Evolutionary conservation across 306 rosid genomes (phyloP), one percentile per base, ranked within the genome.

Genomic region (Fagus sylvatica): DNA sequence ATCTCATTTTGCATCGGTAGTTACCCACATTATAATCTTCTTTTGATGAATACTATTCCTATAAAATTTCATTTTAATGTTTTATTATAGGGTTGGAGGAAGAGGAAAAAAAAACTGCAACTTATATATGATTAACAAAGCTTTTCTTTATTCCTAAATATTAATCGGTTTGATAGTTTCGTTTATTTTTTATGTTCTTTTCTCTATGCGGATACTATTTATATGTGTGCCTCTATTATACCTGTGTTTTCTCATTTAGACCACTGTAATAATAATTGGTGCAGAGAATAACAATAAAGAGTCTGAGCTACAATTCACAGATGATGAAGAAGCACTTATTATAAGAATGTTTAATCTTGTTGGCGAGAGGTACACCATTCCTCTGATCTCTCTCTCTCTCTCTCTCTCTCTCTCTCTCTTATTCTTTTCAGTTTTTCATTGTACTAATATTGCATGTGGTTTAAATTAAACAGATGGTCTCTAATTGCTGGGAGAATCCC

Each of bases 401-500:
- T 16, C 43, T 62, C 42, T 34, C 43, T 62, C 69, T 30, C 67
- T 34, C 43, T 13, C 69, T 17, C 6, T 8, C 4, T 9, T 3
- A 11, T 30, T 60, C 16, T 60, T 30, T 32, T 30, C 40, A 53
- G 36, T 60, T 4, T 60, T 60, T 32, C 4, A 10, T 60, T 32
- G 37, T 59, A 28, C 4, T 64, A 4, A 16, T 64, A 3, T 34
- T 64, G 49, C 71, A 6, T 17, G 48, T 6, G 71, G 71, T 40
- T 37, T 66, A 6, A 66, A 46, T 46, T 46, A 46, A 39, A 17
- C 71, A 66, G 71, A 66, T 66, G 71, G 71, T 37, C 71, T 66
- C 1, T 66, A n/a, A 66, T 66, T 66, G 71, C 71, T n/a, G 71
- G 71, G 30, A 66, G 71, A 66, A 66, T 66, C 71, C 71, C 71